Percentiles rank a stretch among this genome's conserved stretches.
These are phyloP conservation scores for Saccharomycopsis fermentans DNA, from an alignment of 805 yeast species.

Conservation along the genomic window DNA sequence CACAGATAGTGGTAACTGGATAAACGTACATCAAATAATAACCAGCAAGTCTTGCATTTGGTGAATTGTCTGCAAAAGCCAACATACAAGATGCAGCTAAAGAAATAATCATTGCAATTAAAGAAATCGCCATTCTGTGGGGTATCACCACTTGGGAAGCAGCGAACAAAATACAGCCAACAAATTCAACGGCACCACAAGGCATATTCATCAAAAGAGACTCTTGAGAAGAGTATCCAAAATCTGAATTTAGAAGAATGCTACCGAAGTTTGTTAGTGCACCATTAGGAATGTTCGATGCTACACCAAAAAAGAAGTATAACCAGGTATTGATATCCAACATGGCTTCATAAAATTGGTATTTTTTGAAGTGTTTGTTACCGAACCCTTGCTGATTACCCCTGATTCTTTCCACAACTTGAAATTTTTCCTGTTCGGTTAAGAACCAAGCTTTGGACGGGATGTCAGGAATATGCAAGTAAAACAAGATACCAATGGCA, in stretches of 20 bases:
- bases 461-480: constrained; percentile 37
- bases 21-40: constrained; percentile 30
- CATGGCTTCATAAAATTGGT: constrained; percentile 31
- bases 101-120: constrained; percentile 21
- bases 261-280: constrained; percentile 36
- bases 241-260: constrained; percentile 28
- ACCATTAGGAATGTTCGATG: constrained; percentile 33
- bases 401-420: constrained; percentile 35
- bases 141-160: constrained; percentile 21
- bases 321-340: constrained; percentile 36
- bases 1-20: constrained; percentile 29
- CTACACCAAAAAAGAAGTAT: constrained; percentile 25
- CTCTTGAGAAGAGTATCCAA: constrained; percentile 31
- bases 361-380: constrained; percentile 27
- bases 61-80: constrained; percentile 29
- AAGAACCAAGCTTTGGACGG: constrained; percentile 34
- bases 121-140: constrained; percentile 17
- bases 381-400: constrained; percentile 36
- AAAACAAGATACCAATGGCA: constrained; percentile 31
- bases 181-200: constrained; percentile 37
- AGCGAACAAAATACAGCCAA: constrained; percentile 27
- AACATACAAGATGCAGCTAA: constrained; percentile 32
- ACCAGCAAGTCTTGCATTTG: constrained; percentile 26
- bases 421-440: constrained; percentile 30
- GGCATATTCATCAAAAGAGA: constrained; percentile 38